A percentile compares a stretch with the other conserved stretches of the same genome.
These are phyloP conservation scores for Venturia asperata DNA, from an alignment of 2,329 filamentous ascomycete genomes.

Conservation along the genomic window DNA sequence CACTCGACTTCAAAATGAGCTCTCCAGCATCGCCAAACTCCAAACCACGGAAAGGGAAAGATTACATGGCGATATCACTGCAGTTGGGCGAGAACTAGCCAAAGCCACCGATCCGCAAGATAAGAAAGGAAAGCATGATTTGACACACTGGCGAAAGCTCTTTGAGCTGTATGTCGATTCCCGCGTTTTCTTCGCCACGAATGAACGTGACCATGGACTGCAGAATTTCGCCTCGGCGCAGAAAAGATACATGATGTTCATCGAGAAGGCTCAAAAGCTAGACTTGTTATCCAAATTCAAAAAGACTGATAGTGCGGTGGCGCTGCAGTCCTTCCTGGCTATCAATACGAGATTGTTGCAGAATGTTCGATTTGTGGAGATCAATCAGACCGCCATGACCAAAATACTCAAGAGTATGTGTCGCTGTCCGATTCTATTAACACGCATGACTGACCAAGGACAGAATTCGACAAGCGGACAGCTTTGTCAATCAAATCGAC, in stretches of 20 bases:
- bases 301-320: conserved; percentile 55
- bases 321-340: conserved; percentile 61
- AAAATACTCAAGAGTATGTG: conserved; percentile 78
- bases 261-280: conserved; percentile 55
- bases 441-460: conserved; percentile 11
- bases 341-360: conserved; percentile 72
- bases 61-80: conserved; percentile 56
- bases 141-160: conserved; percentile 71
- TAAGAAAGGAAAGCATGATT: conserved; percentile 43
- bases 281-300: conserved; percentile 47
- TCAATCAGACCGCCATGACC: conserved; percentile 67
- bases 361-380: conserved; percentile 74
- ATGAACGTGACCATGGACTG: conserved; percentile 62
- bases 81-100: conserved; percentile 58
- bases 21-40: conserved; percentile 60
- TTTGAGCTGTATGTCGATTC: conserved; percentile 77
- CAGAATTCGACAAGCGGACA: conserved; percentile 82
- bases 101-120: conserved; percentile 58
- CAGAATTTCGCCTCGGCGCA: conserved; percentile 60
- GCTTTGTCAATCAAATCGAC: conserved; percentile 59
- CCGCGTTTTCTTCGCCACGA: conserved; percentile 73
- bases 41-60: conserved; percentile 59
- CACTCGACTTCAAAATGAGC: conserved; percentile 62
- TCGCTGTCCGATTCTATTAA: not conserved
- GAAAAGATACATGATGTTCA: conserved; percentile 64